phyloP scores from a whole-genome alignment of 208 protist genomes.

The Wallacemonas rigidus region DNA sequence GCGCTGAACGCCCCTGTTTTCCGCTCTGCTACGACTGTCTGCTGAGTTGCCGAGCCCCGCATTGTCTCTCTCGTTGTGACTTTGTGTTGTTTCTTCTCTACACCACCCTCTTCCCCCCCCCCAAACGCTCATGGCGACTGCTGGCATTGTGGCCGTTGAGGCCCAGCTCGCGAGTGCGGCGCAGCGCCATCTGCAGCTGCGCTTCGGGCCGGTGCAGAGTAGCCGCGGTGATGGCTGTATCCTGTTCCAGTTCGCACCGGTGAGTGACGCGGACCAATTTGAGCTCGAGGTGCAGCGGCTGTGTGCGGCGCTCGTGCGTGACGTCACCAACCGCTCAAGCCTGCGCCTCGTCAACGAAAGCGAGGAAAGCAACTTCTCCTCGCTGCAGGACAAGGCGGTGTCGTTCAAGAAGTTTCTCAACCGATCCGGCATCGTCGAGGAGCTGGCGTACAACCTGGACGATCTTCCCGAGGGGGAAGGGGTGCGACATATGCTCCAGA shows the following conservation, averaged over 20 bases:
- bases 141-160: constrained; percentile 70
- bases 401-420: constrained; percentile 66
- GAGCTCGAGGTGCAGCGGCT: constrained; percentile 76
- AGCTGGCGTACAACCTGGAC: constrained; percentile 36
- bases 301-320: constrained; percentile 70
- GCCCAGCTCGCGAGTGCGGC: constrained; percentile 79
- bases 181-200: constrained; percentile 84
- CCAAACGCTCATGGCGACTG: constrained; percentile 2
- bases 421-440: constrained; percentile 29
- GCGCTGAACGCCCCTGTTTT: too few relatives aligned
- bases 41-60: too few relatives aligned
- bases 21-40: too few relatives aligned
- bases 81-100: constrained; percentile 12
- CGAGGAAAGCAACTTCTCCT: constrained; percentile 71
- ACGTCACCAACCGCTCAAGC: constrained; percentile 62
- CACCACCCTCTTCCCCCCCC: not conserved
- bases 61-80: not conserved
- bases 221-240: constrained; percentile 82
- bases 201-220: constrained; percentile 59
- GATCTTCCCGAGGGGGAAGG: constrained; percentile 39
- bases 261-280: constrained; percentile 43
- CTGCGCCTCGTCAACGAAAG: constrained; percentile 71
- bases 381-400: constrained; percentile 38
- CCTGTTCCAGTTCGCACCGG: constrained; percentile 63
- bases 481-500: constrained; percentile 74